phyloP scores from a whole-genome alignment of 2,329 filamentous ascomycete species.

The Pyricularia grisea region DNA sequence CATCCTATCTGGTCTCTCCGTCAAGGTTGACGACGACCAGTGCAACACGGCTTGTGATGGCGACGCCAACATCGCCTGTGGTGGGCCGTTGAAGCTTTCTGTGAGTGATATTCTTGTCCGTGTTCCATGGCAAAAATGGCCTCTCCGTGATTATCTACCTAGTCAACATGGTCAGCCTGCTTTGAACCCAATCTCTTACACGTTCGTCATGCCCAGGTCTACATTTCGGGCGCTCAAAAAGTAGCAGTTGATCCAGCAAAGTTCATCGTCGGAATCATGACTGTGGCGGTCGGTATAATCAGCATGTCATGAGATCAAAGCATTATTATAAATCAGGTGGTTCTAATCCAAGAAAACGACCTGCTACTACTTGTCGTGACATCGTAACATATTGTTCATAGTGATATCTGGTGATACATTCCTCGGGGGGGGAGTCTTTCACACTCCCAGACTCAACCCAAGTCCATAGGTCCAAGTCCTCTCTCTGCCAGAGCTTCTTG shows the following conservation, averaged over 20 bases:
- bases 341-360: not conserved
- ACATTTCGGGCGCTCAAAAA: not conserved
- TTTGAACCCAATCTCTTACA: not conserved
- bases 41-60: constrained; percentile 47
- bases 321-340: not conserved
- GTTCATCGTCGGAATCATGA: not conserved
- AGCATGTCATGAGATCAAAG: not conserved
- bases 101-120: constrained; percentile 17
- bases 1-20: constrained; percentile 35
- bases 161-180: not conserved
- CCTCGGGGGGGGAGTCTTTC: not conserved
- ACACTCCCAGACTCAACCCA: constrained; percentile 20
- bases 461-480: constrained; percentile 45
- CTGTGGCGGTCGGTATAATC: not conserved
- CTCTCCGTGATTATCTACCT: not conserved
- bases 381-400: not conserved
- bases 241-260: not conserved
- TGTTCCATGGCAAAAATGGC: not conserved
- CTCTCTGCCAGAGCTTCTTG: constrained; percentile 45
- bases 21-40: constrained; percentile 31
- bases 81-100: constrained; percentile 39
- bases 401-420: not conserved
- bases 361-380: not conserved
- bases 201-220: not conserved
- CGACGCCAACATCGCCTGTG: constrained; percentile 40